Evolutionary conservation across 2,329 filamentous ascomycete species (phyloP).

Genomic region (Pseudocercospora cruenta): DNA sequence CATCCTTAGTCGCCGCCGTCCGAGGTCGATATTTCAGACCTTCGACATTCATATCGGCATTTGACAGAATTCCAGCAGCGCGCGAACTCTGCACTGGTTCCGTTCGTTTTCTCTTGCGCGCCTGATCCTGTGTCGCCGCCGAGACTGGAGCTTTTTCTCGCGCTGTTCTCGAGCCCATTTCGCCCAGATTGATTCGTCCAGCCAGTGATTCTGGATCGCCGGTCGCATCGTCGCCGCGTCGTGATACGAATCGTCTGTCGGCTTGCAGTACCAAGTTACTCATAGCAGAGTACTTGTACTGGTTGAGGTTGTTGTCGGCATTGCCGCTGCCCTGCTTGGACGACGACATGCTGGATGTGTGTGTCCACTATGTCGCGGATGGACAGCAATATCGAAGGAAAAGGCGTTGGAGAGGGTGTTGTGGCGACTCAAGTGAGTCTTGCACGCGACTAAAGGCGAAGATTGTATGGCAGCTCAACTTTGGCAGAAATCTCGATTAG

Average conservation of each 20-base stretch:
- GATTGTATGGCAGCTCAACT: background rate
- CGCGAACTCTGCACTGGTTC: constrained; percentile 68
- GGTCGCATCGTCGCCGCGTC: constrained; percentile 90
- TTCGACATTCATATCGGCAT: constrained; percentile 84
- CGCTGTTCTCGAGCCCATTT: constrained; percentile 87
- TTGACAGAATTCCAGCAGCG: constrained; percentile 77
- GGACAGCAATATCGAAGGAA: background rate
- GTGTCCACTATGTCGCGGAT: constrained; percentile 4
- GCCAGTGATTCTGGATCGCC: constrained; percentile 97
- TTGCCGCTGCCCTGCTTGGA: constrained; percentile 36
- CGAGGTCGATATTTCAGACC: constrained; percentile 89
- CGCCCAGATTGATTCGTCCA: constrained; percentile 86
- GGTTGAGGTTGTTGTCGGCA: constrained; percentile 40
- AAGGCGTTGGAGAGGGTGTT: constrained; percentile 2
- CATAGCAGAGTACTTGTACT: constrained; percentile 58
- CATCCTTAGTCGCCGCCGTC: constrained; percentile 86
- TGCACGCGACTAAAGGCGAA: constrained; percentile 10
- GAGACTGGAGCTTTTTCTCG: constrained; percentile 79
- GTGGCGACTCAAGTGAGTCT: constrained; percentile 2
- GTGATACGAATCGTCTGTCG: constrained; percentile 91
- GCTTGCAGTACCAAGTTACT: constrained; percentile 99
- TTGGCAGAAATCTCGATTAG: background rate
- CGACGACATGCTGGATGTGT: constrained; percentile 34
- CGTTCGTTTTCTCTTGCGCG: constrained; percentile 79
- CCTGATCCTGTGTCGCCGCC: constrained; percentile 58